Evolutionary conservation across 2,329 filamentous ascomycete genomes (phyloP).

Genomic region (Dactylellina leptospora): DNA sequence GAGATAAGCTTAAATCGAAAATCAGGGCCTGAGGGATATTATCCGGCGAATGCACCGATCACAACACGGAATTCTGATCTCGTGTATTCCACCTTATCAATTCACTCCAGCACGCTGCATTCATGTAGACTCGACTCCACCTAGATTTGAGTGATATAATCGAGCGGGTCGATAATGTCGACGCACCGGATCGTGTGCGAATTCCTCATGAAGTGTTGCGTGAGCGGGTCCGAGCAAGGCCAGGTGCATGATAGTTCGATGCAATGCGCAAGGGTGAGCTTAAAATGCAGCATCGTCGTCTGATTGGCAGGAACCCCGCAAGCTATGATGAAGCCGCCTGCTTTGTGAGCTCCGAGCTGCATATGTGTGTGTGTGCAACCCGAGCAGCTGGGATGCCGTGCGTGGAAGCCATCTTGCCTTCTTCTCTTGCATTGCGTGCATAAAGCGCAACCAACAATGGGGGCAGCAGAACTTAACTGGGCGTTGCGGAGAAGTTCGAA

Average conservation of each 20-base stretch:
- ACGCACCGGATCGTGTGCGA: too few species aligned
- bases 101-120: background rate
- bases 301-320: conserved; percentile 44
- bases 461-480: too few species aligned
- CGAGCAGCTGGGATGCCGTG: background rate
- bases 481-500: too few species aligned
- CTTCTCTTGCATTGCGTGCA: conserved; percentile 38
- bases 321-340: background rate
- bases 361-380: conserved; percentile 44
- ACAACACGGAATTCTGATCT: background rate
- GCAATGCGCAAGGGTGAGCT: conserved; percentile 48
- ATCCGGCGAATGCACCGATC: background rate
- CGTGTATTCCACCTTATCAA: background rate
- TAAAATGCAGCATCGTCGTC: conserved; percentile 22
- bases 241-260: conserved; percentile 20
- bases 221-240: too few species aligned
- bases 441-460: conserved; percentile 48
- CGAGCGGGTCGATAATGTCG: too few species aligned
- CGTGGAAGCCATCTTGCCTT: conserved; percentile 23
- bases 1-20: background rate
- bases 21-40: background rate
- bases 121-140: too few species aligned
- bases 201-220: too few species aligned
- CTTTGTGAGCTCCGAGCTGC: conserved; percentile 39
- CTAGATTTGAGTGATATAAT: too few species aligned